Evolutionary conservation across 345 rosid species (phyloP), one percentile per base, ranked within the genome.

Genomic region (Syzygium jambos): DNA sequence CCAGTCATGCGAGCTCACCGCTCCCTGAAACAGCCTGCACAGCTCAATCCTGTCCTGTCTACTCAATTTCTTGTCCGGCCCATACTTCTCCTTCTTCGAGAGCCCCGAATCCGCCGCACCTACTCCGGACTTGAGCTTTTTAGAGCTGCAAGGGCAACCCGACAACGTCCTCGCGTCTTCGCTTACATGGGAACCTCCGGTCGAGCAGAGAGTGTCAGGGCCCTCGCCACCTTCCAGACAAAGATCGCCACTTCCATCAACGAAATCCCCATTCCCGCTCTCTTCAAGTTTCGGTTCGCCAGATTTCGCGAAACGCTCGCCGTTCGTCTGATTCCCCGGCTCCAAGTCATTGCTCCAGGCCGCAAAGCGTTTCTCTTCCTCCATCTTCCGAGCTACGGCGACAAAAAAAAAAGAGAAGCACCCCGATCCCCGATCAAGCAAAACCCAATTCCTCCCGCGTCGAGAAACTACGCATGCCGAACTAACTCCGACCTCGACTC

Each of bases 1-100:
- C 98, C 99, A 97, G 87, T 95, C 95, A 84, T 95, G 99, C 34
- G 95, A 92, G 92, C 97, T 95, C 89, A 95, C 92, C 4, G 99
- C 95, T 78, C 93, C 91, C 90, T 96, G 99, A 89, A 95, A 96
- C 87, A 94, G 86, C 51, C 94, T 91, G 84, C 98, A 98, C 90
- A 95, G 82, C 89, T 97, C 98, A 57, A 95, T 90, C 88, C 99
- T 93, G 57, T 95, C 98, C 49, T 94, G 95, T 88, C 94, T 91
- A 87, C 90, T 95, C 90, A 95, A 94, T 89, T 93, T 95, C 94
- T 90, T 95, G 86, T 93, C 95, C 38, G 91, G 92, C 85, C 91
- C 93, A 49, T 84, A 30, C 90, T 89, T 93, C 34, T 91, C 96
- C 53, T 90, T 89, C 86, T 85, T 91, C 19, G 90, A 87, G 85